Percentiles rank a stretch among this genome's conserved stretches.
Evolutionary conservation across 441 rosid species (phyloP).

Genomic region (Populus trichocarpa): DNA sequence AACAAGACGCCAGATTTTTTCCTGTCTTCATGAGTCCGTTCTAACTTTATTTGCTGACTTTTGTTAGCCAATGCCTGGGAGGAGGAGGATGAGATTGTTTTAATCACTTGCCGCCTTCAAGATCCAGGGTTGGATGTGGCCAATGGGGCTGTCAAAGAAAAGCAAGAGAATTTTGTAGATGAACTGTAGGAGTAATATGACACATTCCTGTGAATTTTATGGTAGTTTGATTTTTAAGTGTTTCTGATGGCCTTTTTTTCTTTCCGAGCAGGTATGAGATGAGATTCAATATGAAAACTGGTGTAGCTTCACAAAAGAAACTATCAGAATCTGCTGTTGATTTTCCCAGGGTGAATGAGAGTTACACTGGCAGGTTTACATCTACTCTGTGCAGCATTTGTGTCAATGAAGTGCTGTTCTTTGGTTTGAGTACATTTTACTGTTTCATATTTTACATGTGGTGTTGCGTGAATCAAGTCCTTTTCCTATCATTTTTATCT

Average conservation of each 20-base stretch:
- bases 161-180: slow-evolving; percentile 63
- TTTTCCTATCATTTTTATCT: slow-evolving; percentile 7
- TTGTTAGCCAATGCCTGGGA: slow-evolving; percentile 52
- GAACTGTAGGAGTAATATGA: slow-evolving; percentile 58
- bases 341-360: slow-evolving; percentile 64
- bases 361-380: slow-evolving; percentile 78
- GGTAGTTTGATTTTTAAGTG: background rate
- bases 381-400: background rate
- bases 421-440: background rate
- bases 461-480: background rate
- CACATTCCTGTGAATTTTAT: slow-evolving; percentile 9
- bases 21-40: background rate
- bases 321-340: too few species aligned
- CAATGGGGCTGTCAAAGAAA: slow-evolving; percentile 61
- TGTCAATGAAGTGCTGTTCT: background rate
- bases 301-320: too few species aligned
- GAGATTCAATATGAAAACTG: slow-evolving; percentile 11
- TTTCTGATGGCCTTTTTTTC: slow-evolving; percentile 18
- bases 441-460: background rate
- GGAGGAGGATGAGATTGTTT: slow-evolving; percentile 46
- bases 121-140: slow-evolving; percentile 79
- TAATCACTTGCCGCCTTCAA: slow-evolving; percentile 82
- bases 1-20: background rate
- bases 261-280: slow-evolving; percentile 65
- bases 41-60: slow-evolving; percentile 14